Base-by-base conservation (phyloP, 2,329 filamentous ascomycete genomes). In the Ophiostoma fasciatum region DNA sequence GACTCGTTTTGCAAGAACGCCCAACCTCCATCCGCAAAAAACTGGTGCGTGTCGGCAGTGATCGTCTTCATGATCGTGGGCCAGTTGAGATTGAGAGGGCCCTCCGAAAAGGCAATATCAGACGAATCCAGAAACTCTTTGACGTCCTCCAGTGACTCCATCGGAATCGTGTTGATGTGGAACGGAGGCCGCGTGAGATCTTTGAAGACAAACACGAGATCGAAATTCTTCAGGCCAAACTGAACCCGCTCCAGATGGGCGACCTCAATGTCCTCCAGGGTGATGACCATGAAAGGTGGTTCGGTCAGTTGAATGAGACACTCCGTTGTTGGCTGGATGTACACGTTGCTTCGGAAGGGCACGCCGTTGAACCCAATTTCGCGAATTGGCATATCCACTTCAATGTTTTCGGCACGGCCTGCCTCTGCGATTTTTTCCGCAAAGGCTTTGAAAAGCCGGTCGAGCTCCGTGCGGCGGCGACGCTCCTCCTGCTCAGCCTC, bases 11-110 rank as follows among this genome's bases (percentile, higher is more conserved):
- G 77, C 40, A 98, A 57, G 71, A 98, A 96, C 2, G 75, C 80
- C 90, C 90, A 98, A 31, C 90, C 90, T 22, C 92, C 90, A 45
- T 96, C 88, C 4, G 70, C 74, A 58, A 94, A 98, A 73, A 98
- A 98, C 48, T 80, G 74, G 54, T 98, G 88, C 3, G 90, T 83
- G 53, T 98, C 87, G 25, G 81, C 78, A 15, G 82, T 88, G 19
- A 98, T 87, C 0, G 90, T 98, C 69, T 98, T 98, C 85, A 98
- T 98, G 53, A 98, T 98, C 13, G 87, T 94, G 10, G 82, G 81
- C 90, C 90, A 98, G 67, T 96, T 96, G 39, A 98, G 69, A 62
- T 98, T 98, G 47, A 98, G 74, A 1, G 88, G 90, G 39, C 90
- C 90, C 58, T 98, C 92, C 11, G 76, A 82, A 63, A 78, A 96